Conservation (phyloP, 2,329 filamentous ascomycete species). For the Colletotrichum tropicicola region DNA sequence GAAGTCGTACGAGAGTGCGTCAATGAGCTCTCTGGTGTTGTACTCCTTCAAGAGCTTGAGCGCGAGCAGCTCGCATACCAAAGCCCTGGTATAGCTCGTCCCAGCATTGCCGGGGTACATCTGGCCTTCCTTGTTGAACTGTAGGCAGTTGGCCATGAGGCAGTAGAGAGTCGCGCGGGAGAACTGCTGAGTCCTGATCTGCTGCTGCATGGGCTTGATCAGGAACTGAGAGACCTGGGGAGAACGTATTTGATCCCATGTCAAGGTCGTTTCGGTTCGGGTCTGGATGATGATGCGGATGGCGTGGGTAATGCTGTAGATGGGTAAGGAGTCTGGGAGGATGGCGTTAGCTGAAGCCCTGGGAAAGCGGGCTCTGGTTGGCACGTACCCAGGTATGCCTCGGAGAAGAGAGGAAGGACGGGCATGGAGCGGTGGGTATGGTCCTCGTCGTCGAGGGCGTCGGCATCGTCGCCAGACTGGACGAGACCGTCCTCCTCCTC, state of each 20-base stretch:
- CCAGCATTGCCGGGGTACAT: slow-evolving; percentile 85
- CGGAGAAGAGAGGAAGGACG: slow-evolving; percentile 81
- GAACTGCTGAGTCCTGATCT: slow-evolving; percentile 85
- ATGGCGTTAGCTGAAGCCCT: not conserved
- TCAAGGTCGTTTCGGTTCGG: slow-evolving; percentile 89
- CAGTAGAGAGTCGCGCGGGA: slow-evolving; percentile 88
- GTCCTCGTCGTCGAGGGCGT: slow-evolving; percentile 46
- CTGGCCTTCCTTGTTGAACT: slow-evolving; percentile 89
- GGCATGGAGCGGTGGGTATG: slow-evolving; percentile 42
- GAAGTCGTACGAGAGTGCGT: slow-evolving; percentile 94
- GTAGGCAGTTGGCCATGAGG: slow-evolving; percentile 90
- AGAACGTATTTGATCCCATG: slow-evolving; percentile 95
- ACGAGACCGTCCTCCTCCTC: slow-evolving; percentile 40
- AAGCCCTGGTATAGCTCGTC: slow-evolving; percentile 82
- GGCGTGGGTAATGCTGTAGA: slow-evolving; percentile 90
- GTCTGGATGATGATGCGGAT: slow-evolving; percentile 86
- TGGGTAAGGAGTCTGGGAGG: slow-evolving; percentile 77
- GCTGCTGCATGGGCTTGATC: slow-evolving; percentile 92
- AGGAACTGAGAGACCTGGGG: slow-evolving; percentile 96
- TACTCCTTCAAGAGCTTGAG: slow-evolving; percentile 93
- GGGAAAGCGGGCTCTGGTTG: slow-evolving; percentile 11
- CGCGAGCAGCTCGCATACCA: slow-evolving; percentile 90
- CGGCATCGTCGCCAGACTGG: slow-evolving; percentile 41
- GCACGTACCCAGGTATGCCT: slow-evolving; percentile 75
- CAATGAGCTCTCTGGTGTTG: slow-evolving; percentile 87